Base-by-base conservation (phyloP, 768 basidiomycete genomes). In the Nidularia sp. region DNA sequence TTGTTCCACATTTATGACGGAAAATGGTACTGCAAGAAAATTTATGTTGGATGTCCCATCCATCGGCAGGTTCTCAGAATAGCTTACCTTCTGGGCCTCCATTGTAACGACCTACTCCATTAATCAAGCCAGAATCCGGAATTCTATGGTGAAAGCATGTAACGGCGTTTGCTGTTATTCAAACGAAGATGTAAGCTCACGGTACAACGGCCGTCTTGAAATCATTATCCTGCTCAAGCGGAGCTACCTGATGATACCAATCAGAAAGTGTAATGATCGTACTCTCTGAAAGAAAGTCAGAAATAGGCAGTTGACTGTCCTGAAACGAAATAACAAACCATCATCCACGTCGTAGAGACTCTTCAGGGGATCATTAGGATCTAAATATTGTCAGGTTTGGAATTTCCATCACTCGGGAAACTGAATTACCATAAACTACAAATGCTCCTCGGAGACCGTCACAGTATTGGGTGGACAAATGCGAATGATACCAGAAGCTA, bases 391-490 rank as follows among this genome's bases (percentile, higher is more conserved):
- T 22, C 48, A 36, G 35, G 32, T 31, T 13, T 25, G 8, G 35
- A 6, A 42, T 7, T 6, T 3, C 7, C 34, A 22, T 7, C 2
- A 5, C 13, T 7, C 4, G 67, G 66, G 12, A 12, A 35, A 3
- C 9, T 29, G 13, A 34, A 12, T 25, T 29, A 35, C 65, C 64
- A 9, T 70, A 65, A 4, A 67, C 60, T 8, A 57, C 45, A 65
- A 68, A 51, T 64, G 59, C 35, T 62, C 58, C 56, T 52, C 72
- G 45, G 66, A 72, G 15, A 56, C 78, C 79, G 50, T 80, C 78
- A 33, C 78, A 79, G 52, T 79, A 80, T 55, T 80, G 78, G 4
- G 72, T 71, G 3, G 68, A 67, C 44, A 69, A 62, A 51, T 79
- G 78, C 12, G 74, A 76, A 55, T 79, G 77, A 52, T 53, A 69